Conservation (phyloP, 208 protist species). For the Novymonas esmeraldas region DNA sequence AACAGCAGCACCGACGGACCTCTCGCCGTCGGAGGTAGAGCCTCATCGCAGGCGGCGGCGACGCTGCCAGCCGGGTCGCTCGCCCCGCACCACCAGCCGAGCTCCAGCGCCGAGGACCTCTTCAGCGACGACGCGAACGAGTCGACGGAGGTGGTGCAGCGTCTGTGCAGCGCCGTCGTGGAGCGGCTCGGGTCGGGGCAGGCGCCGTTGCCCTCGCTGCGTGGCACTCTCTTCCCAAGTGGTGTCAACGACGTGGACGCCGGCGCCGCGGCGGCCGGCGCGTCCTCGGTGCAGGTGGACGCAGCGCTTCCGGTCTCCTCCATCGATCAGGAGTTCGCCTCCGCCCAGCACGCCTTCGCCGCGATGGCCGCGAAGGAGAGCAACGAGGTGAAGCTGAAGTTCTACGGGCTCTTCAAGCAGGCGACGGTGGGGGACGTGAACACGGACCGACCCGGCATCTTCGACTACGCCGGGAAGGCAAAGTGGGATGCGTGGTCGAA, state of each 20-base stretch:
- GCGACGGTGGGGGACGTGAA: constrained; percentile 85
- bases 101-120: constrained; percentile 21
- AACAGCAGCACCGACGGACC: constrained; percentile 24
- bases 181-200: constrained; percentile 55
- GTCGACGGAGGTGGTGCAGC: constrained; percentile 27
- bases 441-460: constrained; percentile 67
- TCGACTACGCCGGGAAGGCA: constrained; percentile 75
- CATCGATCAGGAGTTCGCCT: constrained; percentile 56
- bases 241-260: constrained; percentile 4
- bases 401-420: constrained; percentile 91
- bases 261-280: constrained; percentile 8
- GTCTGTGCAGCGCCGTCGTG: constrained; percentile 40
- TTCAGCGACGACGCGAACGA: constrained; percentile 33
- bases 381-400: constrained; percentile 82
- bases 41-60: constrained; percentile 20
- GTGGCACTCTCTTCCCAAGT: constrained; percentile 39
- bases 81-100: constrained; percentile 5
- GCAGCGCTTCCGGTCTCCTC: constrained; percentile 23
- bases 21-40: constrained; percentile 23
- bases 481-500: constrained; percentile 94
- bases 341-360: constrained; percentile 58
- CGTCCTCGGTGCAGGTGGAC: constrained; percentile 21
- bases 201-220: constrained; percentile 51
- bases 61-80: constrained; percentile 17
- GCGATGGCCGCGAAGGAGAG: constrained; percentile 39